Conservation (phyloP, 371 early-diverging fungal species). For the Polyrhizophydium stewartii region DNA sequence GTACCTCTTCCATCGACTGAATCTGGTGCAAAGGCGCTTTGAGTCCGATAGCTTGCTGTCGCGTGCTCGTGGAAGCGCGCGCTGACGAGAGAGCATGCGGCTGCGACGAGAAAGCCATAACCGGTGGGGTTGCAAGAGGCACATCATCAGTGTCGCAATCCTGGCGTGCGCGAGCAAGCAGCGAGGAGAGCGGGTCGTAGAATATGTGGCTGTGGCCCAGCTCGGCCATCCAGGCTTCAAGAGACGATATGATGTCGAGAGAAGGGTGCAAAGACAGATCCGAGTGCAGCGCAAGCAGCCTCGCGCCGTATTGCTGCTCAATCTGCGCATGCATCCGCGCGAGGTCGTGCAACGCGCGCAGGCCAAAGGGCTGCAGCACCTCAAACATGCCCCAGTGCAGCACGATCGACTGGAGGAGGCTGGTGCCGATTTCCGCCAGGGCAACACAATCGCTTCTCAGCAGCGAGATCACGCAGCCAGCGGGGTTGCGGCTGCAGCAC, state of each 20-base stretch:
- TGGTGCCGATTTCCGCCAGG: background rate
- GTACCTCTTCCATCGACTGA: background rate
- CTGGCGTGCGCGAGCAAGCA: background rate
- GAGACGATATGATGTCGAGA: background rate
- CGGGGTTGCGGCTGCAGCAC: background rate
- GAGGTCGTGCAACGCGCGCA: background rate
- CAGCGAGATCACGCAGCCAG: background rate
- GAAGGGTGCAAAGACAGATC: background rate
- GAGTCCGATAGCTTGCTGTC: no score
- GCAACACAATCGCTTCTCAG: background rate
- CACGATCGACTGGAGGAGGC: background rate
- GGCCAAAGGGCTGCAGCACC: background rate
- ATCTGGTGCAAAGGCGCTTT: background rate
- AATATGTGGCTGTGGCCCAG: background rate
- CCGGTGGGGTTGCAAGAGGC: no score
- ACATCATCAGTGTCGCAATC: background rate
- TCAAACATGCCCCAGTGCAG: conserved; percentile 2
- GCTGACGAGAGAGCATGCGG: no score
- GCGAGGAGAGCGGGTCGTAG: background rate
- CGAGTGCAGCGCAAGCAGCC: background rate
- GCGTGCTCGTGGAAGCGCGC: no score
- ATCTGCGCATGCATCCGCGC: background rate
- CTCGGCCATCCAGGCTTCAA: background rate
- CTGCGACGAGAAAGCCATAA: no score
- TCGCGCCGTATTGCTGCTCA: background rate